These are phyloP conservation scores for Rhizophora apiculata DNA, from an alignment of 345 rosid species.

Conservation along the genomic window DNA sequence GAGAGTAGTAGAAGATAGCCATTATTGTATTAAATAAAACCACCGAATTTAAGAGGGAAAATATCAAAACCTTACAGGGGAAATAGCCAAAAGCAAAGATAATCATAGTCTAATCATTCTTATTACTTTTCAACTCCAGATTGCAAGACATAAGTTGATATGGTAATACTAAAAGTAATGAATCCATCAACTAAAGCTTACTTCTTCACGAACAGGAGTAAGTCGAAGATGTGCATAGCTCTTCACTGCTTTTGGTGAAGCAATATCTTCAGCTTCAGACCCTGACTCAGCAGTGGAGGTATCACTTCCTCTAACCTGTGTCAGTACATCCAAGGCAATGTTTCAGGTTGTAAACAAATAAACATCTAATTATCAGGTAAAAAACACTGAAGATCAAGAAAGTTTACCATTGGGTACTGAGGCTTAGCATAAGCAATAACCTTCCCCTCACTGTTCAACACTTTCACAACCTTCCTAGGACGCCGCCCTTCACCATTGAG, in stretches of 20 bases:
- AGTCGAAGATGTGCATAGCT: slow-evolving; percentile 76
- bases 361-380: not conserved
- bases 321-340: slow-evolving; percentile 17
- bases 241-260: slow-evolving; percentile 84
- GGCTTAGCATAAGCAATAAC: slow-evolving; percentile 95
- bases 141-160: not conserved
- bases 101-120: too few relatives aligned
- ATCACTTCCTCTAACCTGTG: slow-evolving; percentile 87
- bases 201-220: slow-evolving; percentile 99
- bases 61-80: too few relatives aligned
- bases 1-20: too few relatives aligned
- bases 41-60: too few relatives aligned
- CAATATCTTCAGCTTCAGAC: slow-evolving; percentile 91
- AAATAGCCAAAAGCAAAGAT: too few relatives aligned
- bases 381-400: slow-evolving; percentile 4
- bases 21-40: too few relatives aligned
- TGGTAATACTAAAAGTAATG: not conserved
- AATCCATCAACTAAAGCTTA: slow-evolving; percentile 24
- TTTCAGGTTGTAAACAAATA: not conserved
- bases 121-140: too few relatives aligned
- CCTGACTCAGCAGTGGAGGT: slow-evolving; percentile 99
- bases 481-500: slow-evolving; percentile 70
- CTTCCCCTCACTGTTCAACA: slow-evolving; percentile 85
- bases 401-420: slow-evolving; percentile 55
- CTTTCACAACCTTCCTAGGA: slow-evolving; percentile 88